Evolutionary conservation across 768 basidiomycete species (phyloP).

Genomic region (Albatrellus ellisii): DNA sequence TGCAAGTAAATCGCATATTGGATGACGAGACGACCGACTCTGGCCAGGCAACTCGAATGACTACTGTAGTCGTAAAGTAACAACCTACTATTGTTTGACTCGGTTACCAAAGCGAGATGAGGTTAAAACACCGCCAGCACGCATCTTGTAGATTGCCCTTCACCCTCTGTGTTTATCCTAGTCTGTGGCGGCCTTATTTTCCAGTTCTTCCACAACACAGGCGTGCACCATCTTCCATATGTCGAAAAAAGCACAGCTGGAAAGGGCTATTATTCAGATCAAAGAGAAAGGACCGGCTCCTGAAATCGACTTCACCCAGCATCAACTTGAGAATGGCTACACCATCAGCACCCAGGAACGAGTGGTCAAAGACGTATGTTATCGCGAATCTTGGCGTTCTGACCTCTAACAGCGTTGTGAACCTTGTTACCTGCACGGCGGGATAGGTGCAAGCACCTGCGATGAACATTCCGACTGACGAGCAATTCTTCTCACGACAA

Average conservation of each 20-base stretch:
- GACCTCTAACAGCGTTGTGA: background rate
- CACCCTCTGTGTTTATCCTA: background rate
- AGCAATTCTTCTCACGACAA: conserved; percentile 80
- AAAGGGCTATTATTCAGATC: conserved; percentile 58
- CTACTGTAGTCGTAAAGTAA: too few species aligned
- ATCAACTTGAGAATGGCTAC: conserved; percentile 85
- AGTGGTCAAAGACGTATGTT: conserved; percentile 84
- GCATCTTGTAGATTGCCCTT: background rate
- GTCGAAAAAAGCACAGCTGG: conserved; percentile 31
- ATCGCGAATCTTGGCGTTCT: background rate
- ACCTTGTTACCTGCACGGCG: background rate
- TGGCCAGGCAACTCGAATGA: too few species aligned
- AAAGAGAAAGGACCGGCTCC: conserved; percentile 35
- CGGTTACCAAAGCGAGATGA: conserved; percentile 1
- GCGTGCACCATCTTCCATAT: conserved; percentile 6
- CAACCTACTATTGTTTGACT: too few species aligned
- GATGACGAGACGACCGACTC: too few species aligned
- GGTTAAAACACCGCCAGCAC: background rate
- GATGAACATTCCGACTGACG: conserved; percentile 81
- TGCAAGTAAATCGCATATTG: too few species aligned
- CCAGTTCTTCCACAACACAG: background rate
- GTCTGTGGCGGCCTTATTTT: background rate
- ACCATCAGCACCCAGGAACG: conserved; percentile 89
- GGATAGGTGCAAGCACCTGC: conserved; percentile 94
- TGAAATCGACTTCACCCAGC: conserved; percentile 83